Evolutionary conservation across 805 yeast genomes (phyloP).

Genomic region (Phaffomyces thermotolerans): DNA sequence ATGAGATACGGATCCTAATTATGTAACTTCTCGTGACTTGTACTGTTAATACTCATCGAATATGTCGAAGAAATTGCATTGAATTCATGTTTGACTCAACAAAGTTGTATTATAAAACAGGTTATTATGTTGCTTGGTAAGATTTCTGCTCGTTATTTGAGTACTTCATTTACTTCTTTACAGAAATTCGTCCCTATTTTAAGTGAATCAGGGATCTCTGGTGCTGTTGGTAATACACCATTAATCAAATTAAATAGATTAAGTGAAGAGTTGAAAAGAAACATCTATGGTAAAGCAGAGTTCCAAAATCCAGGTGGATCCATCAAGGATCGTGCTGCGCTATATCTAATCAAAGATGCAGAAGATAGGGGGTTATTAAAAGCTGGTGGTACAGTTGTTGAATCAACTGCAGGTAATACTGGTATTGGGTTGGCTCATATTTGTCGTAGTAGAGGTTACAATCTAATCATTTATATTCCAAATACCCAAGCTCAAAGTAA

Average conservation of each 20-base stretch:
- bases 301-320: conserved; percentile 93
- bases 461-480: conserved; percentile 85
- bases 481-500: conserved; percentile 79
- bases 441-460: conserved; percentile 77
- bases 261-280: conserved; percentile 54
- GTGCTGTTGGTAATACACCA: conserved; percentile 93
- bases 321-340: conserved; percentile 86
- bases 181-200: conserved; percentile 42
- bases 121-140: conserved; percentile 9
- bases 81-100: neutral
- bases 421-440: conserved; percentile 85
- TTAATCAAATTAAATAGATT: conserved; percentile 53
- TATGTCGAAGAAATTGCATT: neutral
- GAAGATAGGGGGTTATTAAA: conserved; percentile 55
- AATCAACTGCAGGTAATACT: conserved; percentile 95
- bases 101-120: too few species aligned
- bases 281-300: conserved; percentile 86
- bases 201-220: conserved; percentile 61
- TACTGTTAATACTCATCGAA: neutral
- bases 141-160: conserved; percentile 6
- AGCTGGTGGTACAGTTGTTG: conserved; percentile 83
- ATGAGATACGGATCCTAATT: neutral
- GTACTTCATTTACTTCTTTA: conserved; percentile 2
- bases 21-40: conserved; percentile 7
- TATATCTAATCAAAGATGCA: conserved; percentile 70